Conservation (phyloP, 2,329 filamentous ascomycete species). For the Sporothrix brunneoviolacea region DNA sequence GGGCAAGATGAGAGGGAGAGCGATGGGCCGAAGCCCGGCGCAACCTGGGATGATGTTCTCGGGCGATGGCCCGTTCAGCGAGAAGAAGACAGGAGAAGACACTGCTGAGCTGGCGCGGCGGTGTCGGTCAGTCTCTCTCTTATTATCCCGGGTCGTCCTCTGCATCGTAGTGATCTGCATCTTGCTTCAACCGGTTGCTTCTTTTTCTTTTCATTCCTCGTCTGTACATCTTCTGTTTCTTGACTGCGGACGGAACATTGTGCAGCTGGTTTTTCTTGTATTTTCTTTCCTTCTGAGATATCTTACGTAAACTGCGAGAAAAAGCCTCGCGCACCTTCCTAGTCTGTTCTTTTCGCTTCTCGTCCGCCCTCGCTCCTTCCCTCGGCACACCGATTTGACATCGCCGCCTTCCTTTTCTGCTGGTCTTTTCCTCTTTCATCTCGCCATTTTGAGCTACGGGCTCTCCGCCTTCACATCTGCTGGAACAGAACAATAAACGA, state of each 20-base stretch:
- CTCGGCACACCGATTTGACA: conserved; percentile 1
- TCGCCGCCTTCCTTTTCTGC: background rate
- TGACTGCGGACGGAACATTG: too few species aligned
- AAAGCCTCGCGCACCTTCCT: conserved; percentile 1
- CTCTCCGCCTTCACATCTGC: too few species aligned
- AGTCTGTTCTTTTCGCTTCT: background rate
- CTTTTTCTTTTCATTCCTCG: background rate
- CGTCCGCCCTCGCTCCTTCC: background rate
- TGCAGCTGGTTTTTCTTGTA: background rate
- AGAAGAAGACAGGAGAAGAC: too few species aligned
- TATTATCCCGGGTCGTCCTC: too few species aligned
- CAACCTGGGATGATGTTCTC: background rate
- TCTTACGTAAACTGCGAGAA: too few species aligned
- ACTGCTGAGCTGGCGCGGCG: too few species aligned
- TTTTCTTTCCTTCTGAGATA: too few species aligned
- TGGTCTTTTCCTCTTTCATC: background rate
- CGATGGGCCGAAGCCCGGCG: background rate
- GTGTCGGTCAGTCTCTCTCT: too few species aligned
- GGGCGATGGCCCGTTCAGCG: background rate
- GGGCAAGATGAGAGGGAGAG: background rate
- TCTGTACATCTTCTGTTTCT: background rate
- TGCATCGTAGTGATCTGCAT: background rate
- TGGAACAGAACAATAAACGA: too few species aligned
- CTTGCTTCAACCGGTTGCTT: background rate
- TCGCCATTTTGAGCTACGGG: background rate